Evolutionary conservation across 2,329 filamentous ascomycete species (phyloP), one percentile per base, ranked within the genome.

Genomic region (Apiospora phragmitis): DNA sequence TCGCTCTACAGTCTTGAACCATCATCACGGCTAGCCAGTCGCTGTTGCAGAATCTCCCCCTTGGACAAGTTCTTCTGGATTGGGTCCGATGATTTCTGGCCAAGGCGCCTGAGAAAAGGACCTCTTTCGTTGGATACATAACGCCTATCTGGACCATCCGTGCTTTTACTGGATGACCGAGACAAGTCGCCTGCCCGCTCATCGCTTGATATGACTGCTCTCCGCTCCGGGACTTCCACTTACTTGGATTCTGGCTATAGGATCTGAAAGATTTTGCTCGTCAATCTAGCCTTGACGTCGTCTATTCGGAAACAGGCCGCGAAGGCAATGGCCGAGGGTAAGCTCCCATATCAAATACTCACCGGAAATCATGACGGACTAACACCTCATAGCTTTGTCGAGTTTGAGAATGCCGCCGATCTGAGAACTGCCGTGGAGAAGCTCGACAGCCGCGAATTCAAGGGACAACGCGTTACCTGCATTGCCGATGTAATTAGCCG

Each of bases 261-360:
- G 96, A 99, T 84, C 91, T 99, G 69, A 99, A 99, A 93, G 96
- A 99, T 83, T 99, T 99, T 85, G 96, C 96, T 73, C 94, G 96
- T 81, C 94, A 97, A 83, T 97, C 95, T 82, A 94, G 94, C 83
- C 90, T 97, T 83, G 96, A 98, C 82, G 96, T 99, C 75, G 96
- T 99, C 79, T 99, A 97, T 83, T 98, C 95, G 75, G 96, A 99
- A 85, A 97, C 97, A 72, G 92, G 92, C 77, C 94, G 95, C 79
- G 95, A 97, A 81, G 93, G 92, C 75, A 94, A 97, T 81, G 94
- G 94, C 75, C 94, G 93, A 89, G 95, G 95, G 94, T 97, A 84
- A 84, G 92, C 87, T 29, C 35, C 47, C 35, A 14, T 29, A 6
- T 29, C 4, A 21, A 6, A 32, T 11, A 45, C 14, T 43, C 3